Conservation (phyloP, 768 basidiomycete species). For the Sarcomyxa edulis region DNA sequence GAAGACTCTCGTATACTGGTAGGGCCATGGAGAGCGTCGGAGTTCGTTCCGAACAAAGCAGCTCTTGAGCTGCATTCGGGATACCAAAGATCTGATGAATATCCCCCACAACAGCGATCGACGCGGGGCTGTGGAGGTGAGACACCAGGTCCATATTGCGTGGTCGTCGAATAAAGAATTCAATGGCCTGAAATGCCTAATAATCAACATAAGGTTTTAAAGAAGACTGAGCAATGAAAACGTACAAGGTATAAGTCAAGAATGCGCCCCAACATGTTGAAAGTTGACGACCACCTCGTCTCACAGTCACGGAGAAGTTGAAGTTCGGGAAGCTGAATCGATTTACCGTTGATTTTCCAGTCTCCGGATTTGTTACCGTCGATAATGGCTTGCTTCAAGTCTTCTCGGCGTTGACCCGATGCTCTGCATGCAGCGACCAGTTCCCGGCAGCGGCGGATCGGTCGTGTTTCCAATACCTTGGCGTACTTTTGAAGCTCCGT, state of each 20-base stretch:
- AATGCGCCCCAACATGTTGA: slow-evolving; percentile 27
- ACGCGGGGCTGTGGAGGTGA: too few species aligned
- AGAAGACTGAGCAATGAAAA: too few species aligned
- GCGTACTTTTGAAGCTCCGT: slow-evolving; percentile 13
- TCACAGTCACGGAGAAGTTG: slow-evolving; percentile 26
- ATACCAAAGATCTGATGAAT: slow-evolving; percentile 21
- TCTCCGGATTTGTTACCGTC: slow-evolving; percentile 17
- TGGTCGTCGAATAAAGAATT: too few species aligned
- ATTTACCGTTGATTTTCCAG: too few species aligned
- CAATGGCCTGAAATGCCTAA: too few species aligned
- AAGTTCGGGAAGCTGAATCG: slow-evolving; percentile 16
- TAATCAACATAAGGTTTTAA: not conserved
- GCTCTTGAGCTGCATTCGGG: slow-evolving; percentile 25
- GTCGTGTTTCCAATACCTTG: slow-evolving; percentile 17
- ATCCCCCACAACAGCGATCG: too few species aligned
- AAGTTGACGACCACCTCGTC: slow-evolving; percentile 29
- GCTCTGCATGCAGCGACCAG: slow-evolving; percentile 24
- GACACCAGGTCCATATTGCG: too few species aligned
- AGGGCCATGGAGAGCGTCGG: slow-evolving; percentile 27
- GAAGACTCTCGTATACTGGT: slow-evolving; percentile 24
- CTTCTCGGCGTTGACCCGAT: slow-evolving; percentile 22
- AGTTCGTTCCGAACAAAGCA: slow-evolving; percentile 26
- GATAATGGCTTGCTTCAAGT: slow-evolving; percentile 17
- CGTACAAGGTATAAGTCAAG: slow-evolving; percentile 26
- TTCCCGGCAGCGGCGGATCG: slow-evolving; percentile 15